These are phyloP conservation scores for Fusarium sp. DNA, from an alignment of 2,329 filamentous ascomycete genomes.

Conservation along the genomic window DNA sequence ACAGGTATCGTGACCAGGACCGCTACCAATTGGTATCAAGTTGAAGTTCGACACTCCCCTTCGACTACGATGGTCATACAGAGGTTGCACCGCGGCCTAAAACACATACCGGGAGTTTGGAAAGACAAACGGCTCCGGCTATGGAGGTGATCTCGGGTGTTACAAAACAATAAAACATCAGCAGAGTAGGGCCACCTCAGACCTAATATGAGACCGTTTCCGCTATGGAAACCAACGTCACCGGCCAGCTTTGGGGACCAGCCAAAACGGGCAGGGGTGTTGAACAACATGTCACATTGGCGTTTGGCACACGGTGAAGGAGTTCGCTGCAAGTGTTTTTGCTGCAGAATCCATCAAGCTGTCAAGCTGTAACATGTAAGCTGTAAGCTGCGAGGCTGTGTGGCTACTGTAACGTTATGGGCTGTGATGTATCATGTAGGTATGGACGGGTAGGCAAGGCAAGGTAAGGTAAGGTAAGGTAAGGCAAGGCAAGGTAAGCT, in stretches of 20 bases:
- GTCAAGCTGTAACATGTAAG: neutral
- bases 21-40: neutral
- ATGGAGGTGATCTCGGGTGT: slow-evolving; percentile 25
- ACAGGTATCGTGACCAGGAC: neutral
- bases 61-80: slow-evolving; percentile 2
- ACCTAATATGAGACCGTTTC: slow-evolving; percentile 10
- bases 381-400: neutral
- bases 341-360: slow-evolving; percentile 2
- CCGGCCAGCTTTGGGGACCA: slow-evolving; percentile 27
- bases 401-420: neutral
- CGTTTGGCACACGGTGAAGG: slow-evolving; percentile 7
- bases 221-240: slow-evolving; percentile 34
- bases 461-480: slow-evolving; percentile 32
- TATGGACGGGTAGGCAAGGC: slow-evolving; percentile 36
- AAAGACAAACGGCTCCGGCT: slow-evolving; percentile 33
- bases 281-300: slow-evolving; percentile 9
- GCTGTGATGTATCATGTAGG: slow-evolving; percentile 15
- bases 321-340: slow-evolving; percentile 4
- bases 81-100: slow-evolving; percentile 23
- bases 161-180: slow-evolving; percentile 24
- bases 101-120: slow-evolving; percentile 40
- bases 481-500: slow-evolving; percentile 33
- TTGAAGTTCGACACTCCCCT: slow-evolving; percentile 3
- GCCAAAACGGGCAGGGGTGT: slow-evolving; percentile 8
- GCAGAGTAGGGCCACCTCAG: slow-evolving; percentile 11